Conservation (phyloP, 2,329 filamentous ascomycete species). For the Aureobasidium sp. region DNA sequence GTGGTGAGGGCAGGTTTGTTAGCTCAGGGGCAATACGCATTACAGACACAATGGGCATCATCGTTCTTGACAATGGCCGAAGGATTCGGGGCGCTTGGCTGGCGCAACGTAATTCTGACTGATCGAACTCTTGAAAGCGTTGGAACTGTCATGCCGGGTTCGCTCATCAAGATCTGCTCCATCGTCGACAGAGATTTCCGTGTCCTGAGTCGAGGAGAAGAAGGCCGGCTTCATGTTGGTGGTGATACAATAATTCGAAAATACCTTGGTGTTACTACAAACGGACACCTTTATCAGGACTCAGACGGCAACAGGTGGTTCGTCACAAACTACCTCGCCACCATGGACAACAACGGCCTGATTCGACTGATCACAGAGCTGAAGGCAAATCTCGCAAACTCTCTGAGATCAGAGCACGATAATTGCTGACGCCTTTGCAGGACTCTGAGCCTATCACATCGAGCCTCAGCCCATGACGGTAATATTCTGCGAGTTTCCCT, state of each 20-base stretch:
- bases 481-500: neutral
- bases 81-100: neutral
- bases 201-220: neutral
- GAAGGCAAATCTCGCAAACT: neutral
- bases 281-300: neutral
- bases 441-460: neutral
- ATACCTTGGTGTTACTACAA: neutral
- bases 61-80: neutral
- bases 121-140: neutral
- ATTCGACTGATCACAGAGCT: neutral
- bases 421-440: neutral
- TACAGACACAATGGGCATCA: neutral
- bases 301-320: neutral
- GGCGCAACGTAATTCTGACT: neutral
- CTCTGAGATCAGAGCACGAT: neutral
- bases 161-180: neutral
- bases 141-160: neutral
- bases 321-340: neutral
- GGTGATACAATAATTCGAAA: neutral
- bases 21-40: neutral
- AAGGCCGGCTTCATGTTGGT: slow-evolving; percentile 1
- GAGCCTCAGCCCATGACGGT: neutral
- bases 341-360: neutral
- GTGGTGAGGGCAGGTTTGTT: neutral
- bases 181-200: neutral